phyloP scores from a whole-genome alignment of 805 yeast genomes.

The Barnettozyma vustinii region DNA sequence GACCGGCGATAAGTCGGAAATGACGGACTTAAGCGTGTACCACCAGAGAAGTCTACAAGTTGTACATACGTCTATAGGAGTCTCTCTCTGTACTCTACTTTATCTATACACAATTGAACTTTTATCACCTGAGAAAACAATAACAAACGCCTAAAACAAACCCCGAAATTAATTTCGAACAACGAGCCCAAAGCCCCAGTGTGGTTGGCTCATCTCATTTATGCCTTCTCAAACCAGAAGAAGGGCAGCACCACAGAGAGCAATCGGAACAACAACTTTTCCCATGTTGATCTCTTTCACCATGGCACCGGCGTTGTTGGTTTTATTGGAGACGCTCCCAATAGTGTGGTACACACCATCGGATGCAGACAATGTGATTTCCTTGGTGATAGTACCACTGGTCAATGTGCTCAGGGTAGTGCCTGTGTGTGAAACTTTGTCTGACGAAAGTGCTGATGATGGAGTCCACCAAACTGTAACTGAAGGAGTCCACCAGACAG shows the following conservation, averaged over 20 bases:
- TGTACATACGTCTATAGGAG: background rate
- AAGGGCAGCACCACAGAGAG: constrained; percentile 5
- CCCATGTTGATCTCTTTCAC: background rate
- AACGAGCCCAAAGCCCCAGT: background rate
- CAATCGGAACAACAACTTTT: constrained; percentile 1
- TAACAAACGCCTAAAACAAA: background rate
- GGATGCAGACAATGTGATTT: constrained; percentile 5
- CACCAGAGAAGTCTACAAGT: background rate
- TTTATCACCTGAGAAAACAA: background rate
- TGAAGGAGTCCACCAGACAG: constrained; percentile 12
- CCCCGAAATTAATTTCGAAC: background rate
- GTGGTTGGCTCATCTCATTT: background rate
- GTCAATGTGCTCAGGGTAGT: constrained; percentile 1
- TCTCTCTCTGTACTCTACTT: too few species aligned
- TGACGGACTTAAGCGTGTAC: too few species aligned
- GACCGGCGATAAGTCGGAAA: background rate
- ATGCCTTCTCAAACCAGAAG: background rate
- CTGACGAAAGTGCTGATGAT: background rate
- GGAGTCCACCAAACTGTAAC: constrained; percentile 14
- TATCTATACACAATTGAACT: too few species aligned
- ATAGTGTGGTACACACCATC: background rate
- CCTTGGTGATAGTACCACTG: constrained; percentile 1
- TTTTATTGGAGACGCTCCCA: background rate
- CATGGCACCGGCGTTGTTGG: background rate
- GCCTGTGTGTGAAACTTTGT: background rate